Evolutionary conservation across 768 basidiomycete species (phyloP).

Genomic region (Podaxis sp.): DNA sequence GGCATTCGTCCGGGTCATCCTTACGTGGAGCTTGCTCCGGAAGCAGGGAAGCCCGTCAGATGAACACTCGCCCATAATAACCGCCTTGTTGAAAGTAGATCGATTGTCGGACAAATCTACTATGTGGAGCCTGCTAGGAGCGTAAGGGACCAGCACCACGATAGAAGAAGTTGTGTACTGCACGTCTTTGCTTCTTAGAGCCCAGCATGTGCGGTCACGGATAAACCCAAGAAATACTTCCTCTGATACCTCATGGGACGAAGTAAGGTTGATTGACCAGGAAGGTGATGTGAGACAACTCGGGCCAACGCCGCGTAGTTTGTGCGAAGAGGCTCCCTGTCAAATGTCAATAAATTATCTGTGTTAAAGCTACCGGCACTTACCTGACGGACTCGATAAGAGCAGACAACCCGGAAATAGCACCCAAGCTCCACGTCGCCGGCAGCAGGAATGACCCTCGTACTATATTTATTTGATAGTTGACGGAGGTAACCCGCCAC

Average conservation of each 20-base stretch:
- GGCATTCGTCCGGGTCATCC: conserved; percentile 13
- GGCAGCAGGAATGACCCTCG: conserved; percentile 24
- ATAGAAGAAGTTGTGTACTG: neutral
- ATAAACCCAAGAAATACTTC: conserved; percentile 20
- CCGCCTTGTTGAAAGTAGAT: neutral
- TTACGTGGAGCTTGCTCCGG: neutral
- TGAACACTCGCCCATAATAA: neutral
- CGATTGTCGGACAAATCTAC: too few relatives aligned
- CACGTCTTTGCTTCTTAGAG: conserved; percentile 28
- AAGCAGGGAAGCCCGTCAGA: conserved; percentile 3
- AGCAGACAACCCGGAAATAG: conserved; percentile 19
- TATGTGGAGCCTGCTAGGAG: too few relatives aligned
- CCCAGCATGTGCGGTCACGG: conserved; percentile 19
- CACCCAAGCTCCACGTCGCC: conserved; percentile 25
- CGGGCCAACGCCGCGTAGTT: conserved; percentile 27
- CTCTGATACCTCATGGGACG: conserved; percentile 31
- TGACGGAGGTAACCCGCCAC: conserved; percentile 19
- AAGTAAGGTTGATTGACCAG: conserved; percentile 33
- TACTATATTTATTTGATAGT: conserved; percentile 25
- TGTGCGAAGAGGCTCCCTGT: conserved; percentile 33
- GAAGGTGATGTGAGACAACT: conserved; percentile 22
- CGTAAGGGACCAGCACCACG: too few relatives aligned
- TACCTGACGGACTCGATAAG: neutral
- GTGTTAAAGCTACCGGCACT: neutral
- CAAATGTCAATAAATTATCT: conserved; percentile 19